Conservation (phyloP, 257 asterid genomes). For the Capsicum chinense region DNA sequence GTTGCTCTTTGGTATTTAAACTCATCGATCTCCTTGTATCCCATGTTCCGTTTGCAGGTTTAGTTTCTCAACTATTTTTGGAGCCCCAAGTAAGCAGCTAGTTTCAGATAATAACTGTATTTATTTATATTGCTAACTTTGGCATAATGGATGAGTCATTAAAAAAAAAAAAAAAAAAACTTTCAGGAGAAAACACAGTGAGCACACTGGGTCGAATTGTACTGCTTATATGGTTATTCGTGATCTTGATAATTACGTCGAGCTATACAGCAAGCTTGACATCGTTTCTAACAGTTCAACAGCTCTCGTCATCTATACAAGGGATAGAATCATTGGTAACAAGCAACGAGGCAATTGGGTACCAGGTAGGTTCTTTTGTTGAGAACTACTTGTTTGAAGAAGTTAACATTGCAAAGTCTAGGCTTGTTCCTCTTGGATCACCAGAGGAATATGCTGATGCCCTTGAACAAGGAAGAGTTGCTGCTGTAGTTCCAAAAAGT, state of each 20-base stretch:
- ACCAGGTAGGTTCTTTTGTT: slow-evolving; percentile 76
- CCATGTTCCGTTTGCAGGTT: slow-evolving; percentile 60
- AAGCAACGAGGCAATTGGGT: slow-evolving; percentile 68
- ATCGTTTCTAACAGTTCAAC: slow-evolving; percentile 75
- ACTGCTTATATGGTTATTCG: slow-evolving; percentile 80
- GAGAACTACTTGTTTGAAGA: slow-evolving; percentile 65
- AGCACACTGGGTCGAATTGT: slow-evolving; percentile 79
- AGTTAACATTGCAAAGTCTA: slow-evolving; percentile 66
- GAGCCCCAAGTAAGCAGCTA: slow-evolving; percentile 68
- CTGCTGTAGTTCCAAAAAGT: slow-evolving; percentile 71
- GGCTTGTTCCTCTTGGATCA: slow-evolving; percentile 72
- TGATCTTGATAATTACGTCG: slow-evolving; percentile 67
- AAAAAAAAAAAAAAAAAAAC: background rate
- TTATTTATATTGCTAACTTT: background rate
- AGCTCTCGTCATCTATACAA: slow-evolving; percentile 64
- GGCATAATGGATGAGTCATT: slow-evolving; percentile 1
- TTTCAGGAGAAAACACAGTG: slow-evolving; percentile 74
- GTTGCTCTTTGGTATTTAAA: background rate
- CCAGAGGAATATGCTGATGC: slow-evolving; percentile 78
- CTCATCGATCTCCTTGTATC: slow-evolving; percentile 10
- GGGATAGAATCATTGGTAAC: slow-evolving; percentile 75
- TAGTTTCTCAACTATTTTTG: slow-evolving; percentile 85
- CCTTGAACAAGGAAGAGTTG: slow-evolving; percentile 52
- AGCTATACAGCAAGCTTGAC: slow-evolving; percentile 90
- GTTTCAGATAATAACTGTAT: background rate